Evolutionary conservation across 1,139 yeast species (phyloP).

Genomic region (Geotrichum candidum): DNA sequence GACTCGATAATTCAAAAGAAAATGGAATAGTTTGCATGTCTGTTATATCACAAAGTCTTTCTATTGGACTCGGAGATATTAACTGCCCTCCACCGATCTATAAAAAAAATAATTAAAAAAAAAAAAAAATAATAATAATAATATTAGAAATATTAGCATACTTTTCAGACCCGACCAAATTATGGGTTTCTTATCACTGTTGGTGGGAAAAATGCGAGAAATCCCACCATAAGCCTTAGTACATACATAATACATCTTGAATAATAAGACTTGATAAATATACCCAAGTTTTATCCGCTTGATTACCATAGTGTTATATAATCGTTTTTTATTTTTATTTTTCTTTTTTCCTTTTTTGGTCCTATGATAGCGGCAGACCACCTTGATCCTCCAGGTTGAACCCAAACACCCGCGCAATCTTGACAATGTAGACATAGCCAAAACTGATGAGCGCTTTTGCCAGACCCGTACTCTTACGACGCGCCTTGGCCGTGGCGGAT

Average conservation of each 20-base stretch:
- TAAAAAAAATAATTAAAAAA: too few relatives aligned
- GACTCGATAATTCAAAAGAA: too few relatives aligned
- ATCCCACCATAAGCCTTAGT: background rate
- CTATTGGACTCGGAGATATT: too few relatives aligned
- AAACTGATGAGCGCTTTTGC: slow-evolving; percentile 60
- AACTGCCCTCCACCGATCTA: too few relatives aligned
- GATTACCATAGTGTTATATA: background rate
- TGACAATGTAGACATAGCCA: slow-evolving; percentile 47
- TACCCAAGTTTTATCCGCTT: background rate
- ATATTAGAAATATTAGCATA: too few relatives aligned
- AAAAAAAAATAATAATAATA: too few relatives aligned
- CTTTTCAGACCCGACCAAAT: too few relatives aligned
- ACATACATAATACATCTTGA: slow-evolving; percentile 35
- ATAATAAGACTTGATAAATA: slow-evolving; percentile 39
- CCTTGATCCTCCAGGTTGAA: slow-evolving; percentile 46
- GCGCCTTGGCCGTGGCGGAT: slow-evolving; percentile 32
- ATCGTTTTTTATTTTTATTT: background rate
- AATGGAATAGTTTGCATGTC: background rate
- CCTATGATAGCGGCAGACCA: slow-evolving; percentile 29
- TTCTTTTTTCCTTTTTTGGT: too few relatives aligned
- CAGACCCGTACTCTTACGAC: slow-evolving; percentile 45
- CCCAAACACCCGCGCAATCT: slow-evolving; percentile 50
- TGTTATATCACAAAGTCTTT: background rate
- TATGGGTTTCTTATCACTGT: too few relatives aligned
- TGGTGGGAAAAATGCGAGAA: background rate